Conservation (phyloP, 2,329 filamentous ascomycete genomes). For the Malbranchea zuffiana region DNA sequence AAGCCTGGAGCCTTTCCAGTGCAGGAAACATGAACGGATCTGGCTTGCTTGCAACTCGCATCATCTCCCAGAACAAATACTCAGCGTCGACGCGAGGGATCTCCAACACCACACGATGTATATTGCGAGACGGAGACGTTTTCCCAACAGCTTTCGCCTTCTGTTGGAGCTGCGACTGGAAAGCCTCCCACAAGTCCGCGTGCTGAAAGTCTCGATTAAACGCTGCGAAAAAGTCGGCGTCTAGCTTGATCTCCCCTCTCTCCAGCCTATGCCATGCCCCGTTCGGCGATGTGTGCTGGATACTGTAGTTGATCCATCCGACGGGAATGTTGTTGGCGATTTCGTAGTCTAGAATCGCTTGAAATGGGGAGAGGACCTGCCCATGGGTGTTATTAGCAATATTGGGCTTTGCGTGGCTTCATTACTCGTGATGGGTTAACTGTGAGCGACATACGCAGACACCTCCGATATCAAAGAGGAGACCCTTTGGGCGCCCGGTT, state of each 20-base stretch:
- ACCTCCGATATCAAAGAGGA: constrained; percentile 91
- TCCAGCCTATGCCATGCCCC: constrained; percentile 87
- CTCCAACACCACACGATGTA: constrained; percentile 40
- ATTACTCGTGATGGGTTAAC: not conserved
- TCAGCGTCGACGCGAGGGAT: constrained; percentile 66
- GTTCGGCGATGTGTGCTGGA: constrained; percentile 63
- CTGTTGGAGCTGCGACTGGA: constrained; percentile 28
- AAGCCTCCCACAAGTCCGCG: constrained; percentile 57
- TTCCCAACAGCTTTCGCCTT: constrained; percentile 18
- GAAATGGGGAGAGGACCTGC: constrained; percentile 82
- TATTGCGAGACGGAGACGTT: constrained; percentile 9
- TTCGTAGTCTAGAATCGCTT: constrained; percentile 88
- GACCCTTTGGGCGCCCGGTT: constrained; percentile 51
- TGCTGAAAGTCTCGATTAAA: constrained; percentile 67
- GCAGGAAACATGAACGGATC: constrained; percentile 88
- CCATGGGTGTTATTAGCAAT: not conserved
- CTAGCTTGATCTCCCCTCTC: constrained; percentile 66
- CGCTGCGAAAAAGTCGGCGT: constrained; percentile 60
- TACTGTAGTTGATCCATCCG: constrained; percentile 86
- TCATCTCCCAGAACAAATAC: constrained; percentile 83
- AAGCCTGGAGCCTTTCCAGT: constrained; percentile 54
- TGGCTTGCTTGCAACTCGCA: constrained; percentile 55
- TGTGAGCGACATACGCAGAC: constrained; percentile 67
- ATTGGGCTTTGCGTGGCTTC: not conserved
- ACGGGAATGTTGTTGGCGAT: constrained; percentile 61